Conservation (phyloP, 2,329 filamentous ascomycete species). For the Fusarium sp. region DNA sequence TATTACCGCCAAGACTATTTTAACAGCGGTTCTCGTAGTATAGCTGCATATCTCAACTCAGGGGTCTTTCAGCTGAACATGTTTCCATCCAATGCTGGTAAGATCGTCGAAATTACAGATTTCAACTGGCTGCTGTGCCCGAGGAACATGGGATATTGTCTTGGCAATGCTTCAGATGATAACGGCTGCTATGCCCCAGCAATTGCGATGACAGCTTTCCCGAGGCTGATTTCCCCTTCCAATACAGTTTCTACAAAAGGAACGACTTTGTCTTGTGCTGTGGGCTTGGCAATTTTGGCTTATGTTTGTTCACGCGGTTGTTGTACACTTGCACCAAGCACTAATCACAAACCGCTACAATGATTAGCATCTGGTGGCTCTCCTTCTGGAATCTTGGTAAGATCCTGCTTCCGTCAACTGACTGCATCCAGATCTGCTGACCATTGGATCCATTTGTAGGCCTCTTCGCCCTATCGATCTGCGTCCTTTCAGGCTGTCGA, state of each 20-base stretch:
- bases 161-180: constrained; percentile 15
- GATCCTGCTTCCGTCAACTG: background rate
- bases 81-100: background rate
- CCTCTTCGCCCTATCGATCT: constrained; percentile 32
- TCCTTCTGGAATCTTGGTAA: constrained; percentile 28
- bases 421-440: background rate
- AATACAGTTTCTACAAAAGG: background rate
- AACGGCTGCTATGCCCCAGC: background rate
- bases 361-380: constrained; percentile 18
- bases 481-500: constrained; percentile 31
- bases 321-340: background rate
- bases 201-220: background rate
- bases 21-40: background rate
- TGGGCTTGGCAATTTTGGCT: background rate
- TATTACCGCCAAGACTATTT: constrained; percentile 5
- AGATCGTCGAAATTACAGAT: background rate
- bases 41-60: background rate
- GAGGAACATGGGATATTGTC: background rate
- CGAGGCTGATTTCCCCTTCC: background rate
- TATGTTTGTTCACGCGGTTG: no score
- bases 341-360: background rate
- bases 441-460: background rate
- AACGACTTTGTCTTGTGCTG: background rate
- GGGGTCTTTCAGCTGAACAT: constrained; percentile 11
- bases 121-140: constrained; percentile 1